Conservation (phyloP, 176 grass and related monocot species). For the Pontederia paniculata region DNA sequence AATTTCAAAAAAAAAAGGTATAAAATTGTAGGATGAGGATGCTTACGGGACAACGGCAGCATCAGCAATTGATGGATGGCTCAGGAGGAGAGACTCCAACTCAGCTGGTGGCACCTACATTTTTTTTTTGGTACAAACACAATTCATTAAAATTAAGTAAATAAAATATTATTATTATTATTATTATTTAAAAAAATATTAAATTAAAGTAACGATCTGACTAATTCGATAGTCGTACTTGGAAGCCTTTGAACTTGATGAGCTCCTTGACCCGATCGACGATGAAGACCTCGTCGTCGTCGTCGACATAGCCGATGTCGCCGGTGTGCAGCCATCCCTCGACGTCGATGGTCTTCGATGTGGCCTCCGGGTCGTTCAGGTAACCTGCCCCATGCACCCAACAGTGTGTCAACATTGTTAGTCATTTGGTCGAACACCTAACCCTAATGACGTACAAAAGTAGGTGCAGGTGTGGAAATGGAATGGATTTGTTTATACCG, state of each 20-base stretch:
- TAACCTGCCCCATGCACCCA: slow-evolving; percentile 25
- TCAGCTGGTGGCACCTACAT: slow-evolving; percentile 83
- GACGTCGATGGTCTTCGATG: slow-evolving; percentile 52
- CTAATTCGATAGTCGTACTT: no score
- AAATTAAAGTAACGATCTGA: no score
- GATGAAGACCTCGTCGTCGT: slow-evolving; percentile 93
- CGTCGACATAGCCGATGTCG: slow-evolving; percentile 76
- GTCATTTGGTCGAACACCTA: no score
- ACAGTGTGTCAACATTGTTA: no score
- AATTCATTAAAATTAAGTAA: neutral
- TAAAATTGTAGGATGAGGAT: no score
- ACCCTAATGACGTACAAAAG: no score
- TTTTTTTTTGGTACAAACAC: neutral
- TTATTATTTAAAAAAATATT: no score
- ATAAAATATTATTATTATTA: no score
- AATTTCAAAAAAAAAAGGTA: no score
- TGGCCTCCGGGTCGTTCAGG: slow-evolving; percentile 67
- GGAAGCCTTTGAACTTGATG: slow-evolving; percentile 95
- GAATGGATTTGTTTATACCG: no score
- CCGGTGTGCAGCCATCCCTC: slow-evolving; percentile 92
- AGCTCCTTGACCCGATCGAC: slow-evolving; percentile 97
- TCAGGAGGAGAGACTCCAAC: slow-evolving; percentile 72
- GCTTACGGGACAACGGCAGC: slow-evolving; percentile 83
- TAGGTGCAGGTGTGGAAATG: no score
- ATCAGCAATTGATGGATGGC: slow-evolving; percentile 60